Base-by-base conservation (phyloP, 371 early-diverging fungal genomes). In the Basidiobolus heterosporus region DNA sequence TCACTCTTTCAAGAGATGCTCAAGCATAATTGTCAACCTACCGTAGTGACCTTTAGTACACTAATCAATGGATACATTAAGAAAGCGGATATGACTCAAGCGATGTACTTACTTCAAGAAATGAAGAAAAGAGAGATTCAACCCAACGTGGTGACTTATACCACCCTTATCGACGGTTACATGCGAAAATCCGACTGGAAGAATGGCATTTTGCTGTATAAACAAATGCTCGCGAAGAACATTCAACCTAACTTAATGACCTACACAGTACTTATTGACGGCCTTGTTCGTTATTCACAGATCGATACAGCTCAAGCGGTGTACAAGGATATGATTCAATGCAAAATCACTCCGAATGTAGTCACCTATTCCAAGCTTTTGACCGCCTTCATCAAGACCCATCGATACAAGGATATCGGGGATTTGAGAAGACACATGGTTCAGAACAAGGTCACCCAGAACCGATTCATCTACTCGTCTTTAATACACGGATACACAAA, bases 101-200 rank as follows among this genome's bases (percentile, higher is more conserved):
- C 30, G 30, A 30, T 30, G 30, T 9, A 30, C 3, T 9, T 30
- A 9, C 30, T 30, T 5, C 30, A 30, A 9, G 30, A 30, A 9
- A 30, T 30, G 30, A 9, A 30, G 37, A 41, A 46, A 24, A 17
- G 17, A 11, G 46, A 37, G 14, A 15, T 30, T 22, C 9, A 49
- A 44, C 41, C 46, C 8, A 46, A 51, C 44, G 36, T 51, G 15
- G 45, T 51, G 3, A 41, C 46, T 9, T 51, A 51, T 35, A 51
- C 51, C 0, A 42, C 51, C 3, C 41, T 51, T 18, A 51, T 51
- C 19, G 19, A 41, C 22, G 45, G 41, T 1, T 38, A 46, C 20
- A 22, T 46, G 20, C 38, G 39, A 46, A 30, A 30, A 30, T 30
- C 30, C 30, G 30, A 30, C 9, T 30, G 30, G 30, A 30, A 30